Evolutionary conservation across 2,329 filamentous ascomycete genomes (phyloP), one percentile per base, ranked within the genome.

Genomic region (Chrysosporium queenslandicum): DNA sequence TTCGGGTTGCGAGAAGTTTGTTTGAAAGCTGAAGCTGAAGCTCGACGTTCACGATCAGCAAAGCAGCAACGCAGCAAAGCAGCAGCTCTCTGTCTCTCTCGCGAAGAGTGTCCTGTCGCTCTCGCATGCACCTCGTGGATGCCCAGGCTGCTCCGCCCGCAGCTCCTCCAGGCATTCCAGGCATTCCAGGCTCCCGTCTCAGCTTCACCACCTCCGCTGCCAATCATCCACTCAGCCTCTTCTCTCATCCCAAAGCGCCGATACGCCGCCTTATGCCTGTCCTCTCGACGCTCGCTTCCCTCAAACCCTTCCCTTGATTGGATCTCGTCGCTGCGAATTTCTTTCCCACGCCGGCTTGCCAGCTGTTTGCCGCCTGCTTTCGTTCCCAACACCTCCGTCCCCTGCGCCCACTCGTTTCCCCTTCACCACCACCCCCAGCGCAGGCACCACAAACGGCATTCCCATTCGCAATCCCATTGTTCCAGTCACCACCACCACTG

Each of bases 291-390:
- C 18, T 36, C 29, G 45, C 32, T 36, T 3, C 25, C 30, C 20
- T 47, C 32, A 27, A n/a, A 16, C 14, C 16, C 8, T 21, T n/a
- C 8, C 43, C n/a, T 23, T 36, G 43, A 30, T 36, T 36, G 43
- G 29, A 36, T 23, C 27, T 34, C 29, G 12, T 18, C 42, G 41
- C 25, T 20, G 11, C 7, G 16, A 20, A 25, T 9, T 9, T 18
- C 12, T 9, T 27, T 16, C 20, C 32, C 18, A 25, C 29, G 29
- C 29, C 45, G 14, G n/a, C 18, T 34, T 4, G 11, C 46, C 18
- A 29, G 18, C 36, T 30, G 46, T 39, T 49, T 49, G 46, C 46
- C 46, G 34, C 36, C 34, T n/a, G 21, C 16, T 23, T 20, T 21
- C 12, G 18, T 40, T 23, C 7, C 23, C 23, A 39, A 21, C 23